Percentiles rank a stretch among this genome's conserved stretches.
Conservation (phyloP, 257 asterid genomes). For the Parsonsia alboflavescens region DNA sequence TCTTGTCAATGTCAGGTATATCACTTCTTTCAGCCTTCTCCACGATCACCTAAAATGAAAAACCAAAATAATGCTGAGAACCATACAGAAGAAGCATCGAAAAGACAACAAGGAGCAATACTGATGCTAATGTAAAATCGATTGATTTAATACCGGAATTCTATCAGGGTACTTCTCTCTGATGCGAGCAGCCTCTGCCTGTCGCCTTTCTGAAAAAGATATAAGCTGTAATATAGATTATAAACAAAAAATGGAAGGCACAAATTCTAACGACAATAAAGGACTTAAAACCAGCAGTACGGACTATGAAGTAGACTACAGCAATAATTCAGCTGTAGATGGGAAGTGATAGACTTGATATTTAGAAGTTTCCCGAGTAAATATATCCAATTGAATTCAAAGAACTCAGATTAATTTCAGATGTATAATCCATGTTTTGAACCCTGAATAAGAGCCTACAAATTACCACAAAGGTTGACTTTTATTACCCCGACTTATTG, state of each 20-base stretch:
- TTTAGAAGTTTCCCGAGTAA: background rate
- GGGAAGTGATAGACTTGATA: background rate
- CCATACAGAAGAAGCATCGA: background rate
- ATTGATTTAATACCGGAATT: constrained; percentile 58
- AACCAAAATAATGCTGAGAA: constrained; percentile 11
- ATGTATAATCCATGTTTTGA: background rate
- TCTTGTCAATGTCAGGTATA: constrained; percentile 92
- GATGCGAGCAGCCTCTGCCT: constrained; percentile 92
- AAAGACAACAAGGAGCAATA: background rate
- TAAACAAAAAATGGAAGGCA: background rate
- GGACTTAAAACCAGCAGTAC: background rate
- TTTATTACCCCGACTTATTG: too few species aligned
- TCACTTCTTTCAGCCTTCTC: constrained; percentile 93
- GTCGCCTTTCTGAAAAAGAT: constrained; percentile 71
- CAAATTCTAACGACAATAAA: background rate
- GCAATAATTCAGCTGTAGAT: background rate
- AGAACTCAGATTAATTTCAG: background rate
- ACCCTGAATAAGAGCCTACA: background rate
- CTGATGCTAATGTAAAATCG: background rate
- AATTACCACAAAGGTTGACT: background rate
- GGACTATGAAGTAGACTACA: background rate
- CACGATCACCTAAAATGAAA: constrained; percentile 61
- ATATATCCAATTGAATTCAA: background rate
- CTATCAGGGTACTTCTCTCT: constrained; percentile 98
- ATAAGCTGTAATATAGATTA: background rate